A percentile compares a stretch with the other conserved stretches of the same genome.
phyloP scores from a whole-genome alignment of 306 rosid species.

The Rubus parviflorus region DNA sequence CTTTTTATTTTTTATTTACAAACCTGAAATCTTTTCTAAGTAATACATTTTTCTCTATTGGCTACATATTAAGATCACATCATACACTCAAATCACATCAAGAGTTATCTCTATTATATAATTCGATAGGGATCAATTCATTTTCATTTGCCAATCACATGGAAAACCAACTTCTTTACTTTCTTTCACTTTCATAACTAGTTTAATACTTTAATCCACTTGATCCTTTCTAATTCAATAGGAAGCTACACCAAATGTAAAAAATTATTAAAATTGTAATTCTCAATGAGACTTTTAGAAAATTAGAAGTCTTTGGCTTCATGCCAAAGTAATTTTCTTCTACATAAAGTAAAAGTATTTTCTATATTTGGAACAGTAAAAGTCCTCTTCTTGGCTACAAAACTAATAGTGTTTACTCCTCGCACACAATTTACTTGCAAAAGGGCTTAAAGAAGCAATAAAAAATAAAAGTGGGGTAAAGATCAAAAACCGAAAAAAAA shows the following conservation, averaged over 20 bases:
- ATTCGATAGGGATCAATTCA: too few species aligned
- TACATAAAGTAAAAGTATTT: background rate
- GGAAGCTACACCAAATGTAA: background rate
- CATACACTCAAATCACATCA: background rate
- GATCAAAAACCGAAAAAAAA: background rate
- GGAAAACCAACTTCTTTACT: background rate
- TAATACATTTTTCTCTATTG: background rate
- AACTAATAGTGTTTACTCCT: background rate
- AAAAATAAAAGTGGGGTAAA: background rate
- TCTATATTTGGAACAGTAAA: background rate
- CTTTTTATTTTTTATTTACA: background rate
- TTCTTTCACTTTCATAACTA: background rate
- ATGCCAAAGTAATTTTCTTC: background rate
- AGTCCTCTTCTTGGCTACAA: background rate
- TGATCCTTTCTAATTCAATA: background rate
- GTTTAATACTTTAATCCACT: background rate
- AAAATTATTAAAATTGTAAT: background rate
- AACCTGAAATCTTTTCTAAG: background rate
- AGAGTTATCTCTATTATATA: background rate
- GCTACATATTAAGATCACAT: background rate
- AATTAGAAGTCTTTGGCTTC: conserved; percentile 12
- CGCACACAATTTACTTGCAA: background rate
- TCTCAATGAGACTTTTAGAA: background rate
- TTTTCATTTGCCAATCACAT: background rate
- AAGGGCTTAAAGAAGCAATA: background rate